Evolutionary conservation across 768 basidiomycete genomes (phyloP).

Genomic region (Leucocoprinus sp.): DNA sequence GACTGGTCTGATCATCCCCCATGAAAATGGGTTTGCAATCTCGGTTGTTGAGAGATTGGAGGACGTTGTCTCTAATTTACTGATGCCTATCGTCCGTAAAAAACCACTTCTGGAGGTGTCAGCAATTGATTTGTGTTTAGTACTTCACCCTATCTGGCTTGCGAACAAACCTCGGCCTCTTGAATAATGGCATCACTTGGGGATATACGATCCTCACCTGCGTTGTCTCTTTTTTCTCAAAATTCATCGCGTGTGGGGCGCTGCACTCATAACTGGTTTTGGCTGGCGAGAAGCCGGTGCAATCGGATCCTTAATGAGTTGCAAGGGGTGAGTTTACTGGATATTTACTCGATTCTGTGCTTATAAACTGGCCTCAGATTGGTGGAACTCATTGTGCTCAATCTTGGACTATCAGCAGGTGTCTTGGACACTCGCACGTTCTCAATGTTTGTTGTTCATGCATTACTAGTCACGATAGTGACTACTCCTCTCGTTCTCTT

Average conservation of each 20-base stretch:
- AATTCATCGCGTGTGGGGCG: constrained; percentile 65
- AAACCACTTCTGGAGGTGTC: neutral
- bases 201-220: constrained; percentile 72
- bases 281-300: constrained; percentile 71
- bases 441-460: constrained; percentile 84
- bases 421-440: constrained; percentile 63
- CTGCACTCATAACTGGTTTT: constrained; percentile 58
- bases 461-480: constrained; percentile 70
- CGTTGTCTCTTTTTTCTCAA: constrained; percentile 67
- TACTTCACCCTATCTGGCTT: constrained; percentile 80
- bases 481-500: constrained; percentile 76
- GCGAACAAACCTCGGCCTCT: constrained; percentile 68
- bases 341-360: neutral
- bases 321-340: constrained; percentile 58
- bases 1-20: constrained; percentile 75
- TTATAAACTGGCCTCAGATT: constrained; percentile 28
- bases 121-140: constrained; percentile 22
- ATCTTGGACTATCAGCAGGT: constrained; percentile 67
- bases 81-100: constrained; percentile 63
- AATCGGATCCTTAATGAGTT: constrained; percentile 83
- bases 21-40: constrained; percentile 75
- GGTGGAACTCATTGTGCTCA: constrained; percentile 88
- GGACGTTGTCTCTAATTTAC: constrained; percentile 71
- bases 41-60: constrained; percentile 79
- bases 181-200: constrained; percentile 74